Conservation (phyloP, 1,139 yeast species). For the Magnusiomyces suaveolens region DNA sequence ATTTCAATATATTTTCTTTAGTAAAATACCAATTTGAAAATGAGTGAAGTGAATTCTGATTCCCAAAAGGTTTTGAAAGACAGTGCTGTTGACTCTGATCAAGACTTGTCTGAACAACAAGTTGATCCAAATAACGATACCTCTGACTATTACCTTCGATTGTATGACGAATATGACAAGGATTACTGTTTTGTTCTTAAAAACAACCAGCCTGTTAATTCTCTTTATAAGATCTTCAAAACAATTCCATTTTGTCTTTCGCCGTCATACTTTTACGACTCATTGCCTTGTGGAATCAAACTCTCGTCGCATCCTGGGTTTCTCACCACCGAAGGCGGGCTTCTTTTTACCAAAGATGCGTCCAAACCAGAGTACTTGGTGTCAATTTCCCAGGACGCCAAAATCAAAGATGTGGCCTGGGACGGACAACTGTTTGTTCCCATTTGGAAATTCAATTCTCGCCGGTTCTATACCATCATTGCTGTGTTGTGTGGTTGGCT, state of each 20-base stretch:
- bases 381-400: slow-evolving; percentile 32
- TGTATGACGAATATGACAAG: slow-evolving; percentile 73
- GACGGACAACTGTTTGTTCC: slow-evolving; percentile 90
- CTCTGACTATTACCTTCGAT: slow-evolving; percentile 64
- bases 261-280: slow-evolving; percentile 65
- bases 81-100: too few species aligned
- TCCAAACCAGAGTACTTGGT: slow-evolving; percentile 39
- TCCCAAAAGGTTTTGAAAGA: too few species aligned
- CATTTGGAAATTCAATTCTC: slow-evolving; percentile 53
- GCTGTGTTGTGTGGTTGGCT: slow-evolving; percentile 57
- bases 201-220: slow-evolving; percentile 30
- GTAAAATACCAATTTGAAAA: too few species aligned
- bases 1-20: too few species aligned
- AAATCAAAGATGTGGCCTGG: slow-evolving; percentile 54
- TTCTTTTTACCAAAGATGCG: slow-evolving; percentile 58
- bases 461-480: slow-evolving; percentile 40
- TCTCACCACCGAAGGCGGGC: slow-evolving; percentile 72
- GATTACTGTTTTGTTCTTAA: slow-evolving; percentile 80
- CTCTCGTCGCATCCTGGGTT: slow-evolving; percentile 75
- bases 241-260: slow-evolving; percentile 65
- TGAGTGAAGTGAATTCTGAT: too few species aligned
- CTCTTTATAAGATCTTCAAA: slow-evolving; percentile 41
- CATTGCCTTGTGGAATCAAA: slow-evolving; percentile 54
- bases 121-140: too few species aligned
- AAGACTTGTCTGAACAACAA: too few species aligned